Evolutionary conservation across 768 basidiomycete genomes (phyloP).

Genomic region (Gautieria morchelliformis): DNA sequence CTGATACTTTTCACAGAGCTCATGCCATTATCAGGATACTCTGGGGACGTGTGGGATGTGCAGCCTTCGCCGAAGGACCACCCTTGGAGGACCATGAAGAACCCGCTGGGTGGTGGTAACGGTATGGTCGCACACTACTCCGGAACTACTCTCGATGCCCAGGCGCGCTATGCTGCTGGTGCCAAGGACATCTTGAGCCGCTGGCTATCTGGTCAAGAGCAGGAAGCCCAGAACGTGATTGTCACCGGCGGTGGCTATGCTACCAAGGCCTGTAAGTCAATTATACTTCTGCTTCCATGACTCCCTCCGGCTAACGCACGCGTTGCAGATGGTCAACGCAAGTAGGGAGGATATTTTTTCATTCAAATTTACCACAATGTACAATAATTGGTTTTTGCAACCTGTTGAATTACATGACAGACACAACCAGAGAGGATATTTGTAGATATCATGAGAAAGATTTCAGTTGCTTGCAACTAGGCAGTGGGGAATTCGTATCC

Average conservation of each 20-base stretch:
- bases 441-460: no score
- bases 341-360: neutral
- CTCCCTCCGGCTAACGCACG: neutral
- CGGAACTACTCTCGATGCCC: constrained; percentile 85
- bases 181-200: constrained; percentile 62
- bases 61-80: constrained; percentile 85
- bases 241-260: constrained; percentile 47
- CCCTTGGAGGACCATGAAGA: constrained; percentile 75
- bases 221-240: constrained; percentile 77
- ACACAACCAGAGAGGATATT: no score
- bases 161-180: constrained; percentile 75
- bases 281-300: neutral
- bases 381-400: neutral
- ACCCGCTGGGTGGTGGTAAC: constrained; percentile 76
- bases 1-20: neutral
- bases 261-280: constrained; percentile 33
- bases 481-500: no score
- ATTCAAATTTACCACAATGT: neutral
- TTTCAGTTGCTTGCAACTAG: no score
- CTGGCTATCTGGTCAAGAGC: constrained; percentile 51
- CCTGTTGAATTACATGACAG: no score
- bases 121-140: constrained; percentile 86
- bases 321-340: constrained; percentile 39
- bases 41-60: constrained; percentile 72
- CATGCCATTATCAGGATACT: constrained; percentile 17